phyloP scores from a whole-genome alignment of 305 asterid species.

The Andrographis paniculata region DNA sequence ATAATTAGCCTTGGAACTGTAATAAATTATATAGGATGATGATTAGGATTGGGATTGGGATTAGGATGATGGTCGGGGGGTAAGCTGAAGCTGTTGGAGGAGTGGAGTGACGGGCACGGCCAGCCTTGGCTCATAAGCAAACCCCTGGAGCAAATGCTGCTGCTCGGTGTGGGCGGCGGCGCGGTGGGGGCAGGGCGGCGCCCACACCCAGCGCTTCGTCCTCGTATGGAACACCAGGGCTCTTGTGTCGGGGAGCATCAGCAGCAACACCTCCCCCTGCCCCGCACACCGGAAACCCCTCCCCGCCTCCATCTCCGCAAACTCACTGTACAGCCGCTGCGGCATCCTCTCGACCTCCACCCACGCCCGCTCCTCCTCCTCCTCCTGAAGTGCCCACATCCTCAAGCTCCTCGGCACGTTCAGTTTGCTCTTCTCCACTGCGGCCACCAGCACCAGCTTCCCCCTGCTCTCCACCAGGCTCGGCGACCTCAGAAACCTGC shows the following conservation, averaged over 20 bases:
- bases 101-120: conserved; percentile 71
- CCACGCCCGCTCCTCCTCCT: conserved; percentile 63
- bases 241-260: conserved; percentile 37
- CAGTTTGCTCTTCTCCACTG: conserved; percentile 90
- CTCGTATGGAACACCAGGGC: conserved; percentile 56
- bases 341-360: conserved; percentile 95
- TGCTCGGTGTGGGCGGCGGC: too few relatives aligned
- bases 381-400: conserved; percentile 67
- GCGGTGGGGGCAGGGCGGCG: conserved; percentile 79
- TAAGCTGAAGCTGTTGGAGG: conserved; percentile 73
- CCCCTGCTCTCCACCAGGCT: conserved; percentile 58
- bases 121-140: conserved; percentile 64
- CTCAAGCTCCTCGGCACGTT: conserved; percentile 81
- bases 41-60: background rate
- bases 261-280: conserved; percentile 51
- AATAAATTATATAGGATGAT: too few relatives aligned
- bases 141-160: conserved; percentile 83
- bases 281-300: conserved; percentile 67
- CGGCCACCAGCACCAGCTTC: conserved; percentile 58
- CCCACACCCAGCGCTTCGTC: conserved; percentile 73
- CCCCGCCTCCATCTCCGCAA: conserved; percentile 60
- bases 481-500: conserved; percentile 84
- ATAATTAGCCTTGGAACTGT: too few relatives aligned
- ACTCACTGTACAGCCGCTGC: conserved; percentile 69
- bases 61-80: conserved; percentile 52